Conservation (phyloP, 2,329 filamentous ascomycete species). For the Sphaerostilbella broomeana region DNA sequence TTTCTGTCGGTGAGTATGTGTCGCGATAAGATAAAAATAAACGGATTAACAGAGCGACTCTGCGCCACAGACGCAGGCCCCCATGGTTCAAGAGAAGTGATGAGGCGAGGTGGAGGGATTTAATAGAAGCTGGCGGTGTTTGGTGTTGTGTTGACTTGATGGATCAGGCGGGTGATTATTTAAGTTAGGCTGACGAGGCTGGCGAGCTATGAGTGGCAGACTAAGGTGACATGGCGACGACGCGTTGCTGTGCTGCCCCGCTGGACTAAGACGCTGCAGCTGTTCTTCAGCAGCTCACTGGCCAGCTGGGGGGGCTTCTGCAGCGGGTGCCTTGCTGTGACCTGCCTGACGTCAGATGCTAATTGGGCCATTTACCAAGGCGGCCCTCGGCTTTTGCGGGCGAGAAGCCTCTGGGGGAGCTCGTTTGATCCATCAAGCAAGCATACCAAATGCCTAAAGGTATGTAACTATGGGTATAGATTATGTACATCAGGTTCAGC, state of each 20-base stretch:
- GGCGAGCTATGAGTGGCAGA: constrained; percentile 2
- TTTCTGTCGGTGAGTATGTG: not conserved
- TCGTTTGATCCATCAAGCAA: no score
- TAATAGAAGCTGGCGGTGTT: no score
- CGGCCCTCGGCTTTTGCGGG: no score
- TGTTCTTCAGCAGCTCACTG: no score
- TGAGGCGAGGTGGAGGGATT: not conserved
- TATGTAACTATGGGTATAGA: no score
- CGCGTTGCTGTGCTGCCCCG: constrained; percentile 8
- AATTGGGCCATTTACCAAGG: no score
- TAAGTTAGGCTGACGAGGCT: not conserved
- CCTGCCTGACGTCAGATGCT: constrained; percentile 1
- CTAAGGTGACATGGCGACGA: constrained; percentile 4
- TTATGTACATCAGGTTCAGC: no score
- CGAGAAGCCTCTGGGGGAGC: no score
- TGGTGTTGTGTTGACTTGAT: not conserved
- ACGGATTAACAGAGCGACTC: constrained; percentile 2
- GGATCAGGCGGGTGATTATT: not conserved
- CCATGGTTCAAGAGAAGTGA: not conserved
- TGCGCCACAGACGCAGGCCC: constrained; percentile 9
- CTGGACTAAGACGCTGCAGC: no score
- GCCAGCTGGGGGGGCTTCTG: no score
- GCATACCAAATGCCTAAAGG: no score
- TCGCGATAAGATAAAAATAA: not conserved
- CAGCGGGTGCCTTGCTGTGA: constrained; percentile 1